phyloP scores from a whole-genome alignment of 768 basidiomycete genomes.

The Leccinum uliginosum region DNA sequence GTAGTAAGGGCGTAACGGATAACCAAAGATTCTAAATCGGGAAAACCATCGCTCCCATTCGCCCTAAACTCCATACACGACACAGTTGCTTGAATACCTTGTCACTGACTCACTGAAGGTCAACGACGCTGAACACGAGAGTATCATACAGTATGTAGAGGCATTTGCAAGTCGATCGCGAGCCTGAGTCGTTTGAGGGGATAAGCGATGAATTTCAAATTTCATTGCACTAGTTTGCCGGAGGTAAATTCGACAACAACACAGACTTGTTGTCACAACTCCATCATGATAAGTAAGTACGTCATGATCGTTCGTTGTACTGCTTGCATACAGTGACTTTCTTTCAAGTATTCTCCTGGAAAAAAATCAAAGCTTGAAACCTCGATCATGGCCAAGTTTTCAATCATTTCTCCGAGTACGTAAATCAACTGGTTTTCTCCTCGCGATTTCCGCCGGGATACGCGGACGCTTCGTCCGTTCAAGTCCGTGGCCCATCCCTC shows the following conservation, averaged over 20 bases:
- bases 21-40: no score
- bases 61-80: no score
- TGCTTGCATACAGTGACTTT: no score
- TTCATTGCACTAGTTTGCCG: neutral
- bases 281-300: no score
- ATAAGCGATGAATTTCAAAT: neutral
- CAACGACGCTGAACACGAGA: neutral
- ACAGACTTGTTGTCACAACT: no score
- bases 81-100: neutral
- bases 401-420: neutral
- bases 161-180: neutral
- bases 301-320: neutral
- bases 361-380: neutral
- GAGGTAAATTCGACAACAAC: neutral
- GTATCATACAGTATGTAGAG: no score
- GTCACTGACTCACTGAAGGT: neutral
- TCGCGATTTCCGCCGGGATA: neutral
- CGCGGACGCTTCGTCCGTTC: neutral
- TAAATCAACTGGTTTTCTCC: neutral
- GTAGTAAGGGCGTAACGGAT: no score
- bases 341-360: no score
- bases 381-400: neutral
- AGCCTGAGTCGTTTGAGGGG: neutral
- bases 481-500: neutral
- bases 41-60: no score